These are phyloP conservation scores for Fusarium beomiforme DNA, from an alignment of 2,329 filamentous ascomycete genomes.

Conservation along the genomic window DNA sequence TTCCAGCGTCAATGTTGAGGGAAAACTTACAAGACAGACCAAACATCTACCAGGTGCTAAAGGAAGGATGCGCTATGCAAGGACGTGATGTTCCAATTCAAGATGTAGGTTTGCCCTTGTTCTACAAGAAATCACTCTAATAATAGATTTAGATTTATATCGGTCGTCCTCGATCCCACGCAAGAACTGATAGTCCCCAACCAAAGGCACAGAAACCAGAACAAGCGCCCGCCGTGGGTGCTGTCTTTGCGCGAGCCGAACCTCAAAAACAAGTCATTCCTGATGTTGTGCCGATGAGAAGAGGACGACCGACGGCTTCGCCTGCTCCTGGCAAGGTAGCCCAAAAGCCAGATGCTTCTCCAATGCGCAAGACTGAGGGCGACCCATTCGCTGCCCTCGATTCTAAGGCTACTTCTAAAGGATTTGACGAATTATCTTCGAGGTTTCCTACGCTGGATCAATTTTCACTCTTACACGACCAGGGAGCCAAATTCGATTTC, in stretches of 20 bases:
- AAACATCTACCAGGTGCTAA: constrained; percentile 93
- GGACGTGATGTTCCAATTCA: constrained; percentile 86
- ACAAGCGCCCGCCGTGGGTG: constrained; percentile 74
- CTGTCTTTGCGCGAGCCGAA: constrained; percentile 80
- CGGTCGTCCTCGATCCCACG: constrained; percentile 71
- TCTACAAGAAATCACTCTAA: constrained; percentile 8
- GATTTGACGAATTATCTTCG: constrained; percentile 81
- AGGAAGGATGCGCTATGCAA: constrained; percentile 89
- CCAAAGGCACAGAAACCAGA: constrained; percentile 61
- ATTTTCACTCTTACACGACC: constrained; percentile 89
- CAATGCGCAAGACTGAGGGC: constrained; percentile 69
- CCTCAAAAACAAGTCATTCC: constrained; percentile 80
- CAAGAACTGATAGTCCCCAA: constrained; percentile 61
- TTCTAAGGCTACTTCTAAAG: constrained; percentile 60
- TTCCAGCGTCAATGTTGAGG: constrained; percentile 85
- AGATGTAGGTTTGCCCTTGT: constrained; percentile 71
- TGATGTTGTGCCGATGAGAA: constrained; percentile 92
- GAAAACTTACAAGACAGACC: constrained; percentile 83
- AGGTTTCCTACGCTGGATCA: constrained; percentile 93
- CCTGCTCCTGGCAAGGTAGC: constrained; percentile 49
- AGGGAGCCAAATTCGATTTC: constrained; percentile 86
- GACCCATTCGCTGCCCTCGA: constrained; percentile 96
- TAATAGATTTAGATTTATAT: constrained; percentile 72
- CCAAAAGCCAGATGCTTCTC: constrained; percentile 68
- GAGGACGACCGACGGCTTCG: constrained; percentile 71